Conservation (phyloP, 2,329 filamentous ascomycete genomes). For the Pseudogymnoascus sp. region DNA sequence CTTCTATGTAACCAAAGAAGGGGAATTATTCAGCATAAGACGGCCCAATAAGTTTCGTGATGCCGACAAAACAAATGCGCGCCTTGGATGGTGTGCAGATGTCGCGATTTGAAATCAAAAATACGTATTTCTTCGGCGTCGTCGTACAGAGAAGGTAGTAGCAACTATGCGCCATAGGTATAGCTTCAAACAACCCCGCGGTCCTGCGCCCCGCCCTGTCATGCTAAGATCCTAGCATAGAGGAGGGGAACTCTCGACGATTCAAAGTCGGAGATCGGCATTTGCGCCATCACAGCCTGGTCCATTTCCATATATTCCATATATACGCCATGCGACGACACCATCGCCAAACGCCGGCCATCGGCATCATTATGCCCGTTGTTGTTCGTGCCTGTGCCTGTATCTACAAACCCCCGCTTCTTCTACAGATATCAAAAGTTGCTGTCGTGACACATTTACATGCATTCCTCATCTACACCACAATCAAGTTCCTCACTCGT, state of each 20-base stretch:
- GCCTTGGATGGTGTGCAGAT: not conserved
- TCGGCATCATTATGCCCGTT: not conserved
- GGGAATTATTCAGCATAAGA: not conserved
- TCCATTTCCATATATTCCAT: not conserved
- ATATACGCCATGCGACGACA: not conserved
- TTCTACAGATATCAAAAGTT: not conserved
- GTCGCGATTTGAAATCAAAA: conserved; percentile 6
- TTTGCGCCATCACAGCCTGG: not conserved
- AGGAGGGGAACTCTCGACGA: not conserved
- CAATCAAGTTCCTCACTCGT: conserved; percentile 68
- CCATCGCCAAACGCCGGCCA: not conserved
- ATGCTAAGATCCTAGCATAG: not conserved
- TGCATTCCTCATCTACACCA: conserved; percentile 31
- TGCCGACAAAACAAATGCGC: not conserved
- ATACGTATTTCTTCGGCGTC: not conserved
- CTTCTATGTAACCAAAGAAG: too few relatives aligned
- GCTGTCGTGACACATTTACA: not conserved
- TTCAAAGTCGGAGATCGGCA: not conserved
- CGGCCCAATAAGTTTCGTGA: not conserved
- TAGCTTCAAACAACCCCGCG: not conserved
- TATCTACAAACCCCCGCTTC: not conserved
- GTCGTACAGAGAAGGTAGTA: not conserved
- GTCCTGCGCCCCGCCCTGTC: not conserved
- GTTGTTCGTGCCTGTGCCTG: not conserved
- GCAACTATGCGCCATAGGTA: not conserved